A percentile compares a stretch with the other conserved stretches of the same genome.
These are phyloP conservation scores for Monosporozyma unispora DNA, from an alignment of 805 yeast genomes.

Conservation along the genomic window DNA sequence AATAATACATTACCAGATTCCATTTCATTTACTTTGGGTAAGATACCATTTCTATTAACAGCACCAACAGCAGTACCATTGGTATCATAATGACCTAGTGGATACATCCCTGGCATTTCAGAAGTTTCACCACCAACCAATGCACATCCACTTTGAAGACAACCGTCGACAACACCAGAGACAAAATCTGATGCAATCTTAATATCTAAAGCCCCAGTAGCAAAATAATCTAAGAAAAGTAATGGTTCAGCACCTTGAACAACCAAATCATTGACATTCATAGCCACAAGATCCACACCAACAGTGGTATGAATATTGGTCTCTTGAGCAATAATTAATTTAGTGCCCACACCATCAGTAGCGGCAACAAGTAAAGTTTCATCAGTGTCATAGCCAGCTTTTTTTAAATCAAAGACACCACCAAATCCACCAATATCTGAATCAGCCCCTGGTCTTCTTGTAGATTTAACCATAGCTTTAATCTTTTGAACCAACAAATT, in stretches of 20 bases:
- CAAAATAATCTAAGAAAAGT: slow-evolving; percentile 90
- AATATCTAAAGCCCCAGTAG: slow-evolving; percentile 85
- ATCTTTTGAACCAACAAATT: slow-evolving; percentile 82
- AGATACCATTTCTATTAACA: slow-evolving; percentile 59
- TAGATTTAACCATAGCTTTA: slow-evolving; percentile 82
- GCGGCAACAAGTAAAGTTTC: slow-evolving; percentile 89
- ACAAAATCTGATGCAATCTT: slow-evolving; percentile 81
- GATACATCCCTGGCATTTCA: slow-evolving; percentile 99
- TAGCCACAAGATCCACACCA: slow-evolving; percentile 96
- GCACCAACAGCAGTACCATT: slow-evolving; percentile 99
- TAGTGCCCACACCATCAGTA: slow-evolving; percentile 99
- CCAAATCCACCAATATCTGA: slow-evolving; percentile 99
- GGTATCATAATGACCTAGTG: slow-evolving; percentile 91
- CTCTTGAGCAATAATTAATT: slow-evolving; percentile 87
- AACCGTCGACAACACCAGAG: slow-evolving; percentile 92
- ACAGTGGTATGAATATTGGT: slow-evolving; percentile 90
- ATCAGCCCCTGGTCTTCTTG: slow-evolving; percentile 93
- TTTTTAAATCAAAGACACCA: slow-evolving; percentile 83
- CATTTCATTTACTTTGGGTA: slow-evolving; percentile 68
- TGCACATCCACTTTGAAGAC: slow-evolving; percentile 92
- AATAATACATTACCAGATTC: slow-evolving; percentile 68
- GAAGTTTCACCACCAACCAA: slow-evolving; percentile 98
- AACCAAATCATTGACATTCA: slow-evolving; percentile 95
- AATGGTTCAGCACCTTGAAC: slow-evolving; percentile 99
- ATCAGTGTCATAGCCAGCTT: slow-evolving; percentile 72